These are phyloP conservation scores for Penicillium subrubescens DNA, from an alignment of 495 filamentous ascomycete genomes.

Conservation along the genomic window DNA sequence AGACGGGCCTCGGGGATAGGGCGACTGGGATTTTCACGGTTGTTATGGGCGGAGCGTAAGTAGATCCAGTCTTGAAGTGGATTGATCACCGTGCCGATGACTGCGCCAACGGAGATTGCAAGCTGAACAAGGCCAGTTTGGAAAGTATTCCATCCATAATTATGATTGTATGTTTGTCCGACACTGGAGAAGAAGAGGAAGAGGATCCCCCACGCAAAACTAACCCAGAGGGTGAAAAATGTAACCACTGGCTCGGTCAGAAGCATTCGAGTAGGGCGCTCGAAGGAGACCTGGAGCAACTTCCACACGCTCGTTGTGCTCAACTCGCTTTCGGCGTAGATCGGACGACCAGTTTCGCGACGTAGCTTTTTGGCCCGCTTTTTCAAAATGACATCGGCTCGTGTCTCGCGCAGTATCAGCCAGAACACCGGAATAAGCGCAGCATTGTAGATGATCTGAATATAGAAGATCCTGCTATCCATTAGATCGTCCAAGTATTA, in stretches of 20 bases:
- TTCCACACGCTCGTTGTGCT: conserved; percentile 24
- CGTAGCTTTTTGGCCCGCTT: conserved; percentile 64
- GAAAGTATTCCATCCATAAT: conserved; percentile 39
- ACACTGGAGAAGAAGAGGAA: conserved; percentile 50
- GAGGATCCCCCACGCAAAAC: conserved; percentile 55
- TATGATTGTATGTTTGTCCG: conserved; percentile 39
- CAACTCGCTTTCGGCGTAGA: conserved; percentile 41
- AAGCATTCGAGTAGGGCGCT: conserved; percentile 52
- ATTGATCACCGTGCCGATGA: conserved; percentile 46
- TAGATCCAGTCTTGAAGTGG: conserved; percentile 45
- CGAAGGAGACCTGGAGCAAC: conserved; percentile 38
- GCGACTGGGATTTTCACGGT: conserved; percentile 30
- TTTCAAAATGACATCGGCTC: conserved; percentile 55
- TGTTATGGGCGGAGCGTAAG: conserved; percentile 29
- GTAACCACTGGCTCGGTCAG: conserved; percentile 55
- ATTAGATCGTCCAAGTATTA: neutral
- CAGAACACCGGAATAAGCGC: conserved; percentile 45
- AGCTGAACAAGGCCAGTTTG: conserved; percentile 42
- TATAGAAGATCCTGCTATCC: conserved; percentile 49
- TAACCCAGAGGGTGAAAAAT: conserved; percentile 54
- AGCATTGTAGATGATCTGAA: conserved; percentile 54
- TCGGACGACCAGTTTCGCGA: conserved; percentile 54
- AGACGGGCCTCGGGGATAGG: conserved; percentile 45
- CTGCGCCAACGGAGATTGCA: conserved; percentile 44
- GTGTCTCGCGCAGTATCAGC: conserved; percentile 47